Evolutionary conservation across 73 alveolate species (phyloP).

Genomic region (Paraurostyla sp.): DNA sequence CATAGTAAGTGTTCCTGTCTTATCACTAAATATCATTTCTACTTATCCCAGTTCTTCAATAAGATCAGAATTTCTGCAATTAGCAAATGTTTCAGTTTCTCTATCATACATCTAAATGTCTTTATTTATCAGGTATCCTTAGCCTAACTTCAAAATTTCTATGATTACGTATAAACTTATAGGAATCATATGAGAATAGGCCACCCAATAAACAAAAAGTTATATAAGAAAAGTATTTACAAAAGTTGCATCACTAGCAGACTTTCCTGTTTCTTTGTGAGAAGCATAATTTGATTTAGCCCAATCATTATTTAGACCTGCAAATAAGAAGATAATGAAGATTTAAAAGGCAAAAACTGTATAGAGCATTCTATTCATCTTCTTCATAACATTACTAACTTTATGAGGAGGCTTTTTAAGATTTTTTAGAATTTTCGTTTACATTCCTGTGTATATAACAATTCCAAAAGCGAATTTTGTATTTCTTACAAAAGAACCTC

Average conservation of each 20-base stretch:
- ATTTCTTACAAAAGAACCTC: constrained; percentile 93
- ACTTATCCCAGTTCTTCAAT: constrained; percentile 92
- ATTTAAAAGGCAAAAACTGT: constrained; percentile 72
- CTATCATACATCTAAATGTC: constrained; percentile 79
- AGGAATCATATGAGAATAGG: constrained; percentile 81
- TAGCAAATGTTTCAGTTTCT: constrained; percentile 75
- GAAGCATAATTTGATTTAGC: not conserved
- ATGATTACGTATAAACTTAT: constrained; percentile 87
- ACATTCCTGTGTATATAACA: constrained; percentile 94
- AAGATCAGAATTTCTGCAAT: constrained; percentile 79
- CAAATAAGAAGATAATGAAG: constrained; percentile 38
- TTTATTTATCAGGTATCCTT: constrained; percentile 77
- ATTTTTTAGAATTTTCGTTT: constrained; percentile 93
- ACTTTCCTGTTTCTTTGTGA: constrained; percentile 52
- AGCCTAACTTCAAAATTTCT: constrained; percentile 80
- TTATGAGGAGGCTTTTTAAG: constrained; percentile 83
- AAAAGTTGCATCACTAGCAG: constrained; percentile 17
- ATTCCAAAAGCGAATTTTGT: constrained; percentile 88
- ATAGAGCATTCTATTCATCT: constrained; percentile 73
- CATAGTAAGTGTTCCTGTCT: constrained; percentile 92
- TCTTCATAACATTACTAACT: constrained; percentile 77
- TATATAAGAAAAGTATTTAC: constrained; percentile 45
- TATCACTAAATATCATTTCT: constrained; percentile 86
- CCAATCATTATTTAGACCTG: constrained; percentile 56
- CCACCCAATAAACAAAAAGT: constrained; percentile 73